phyloP scores from a whole-genome alignment of 2,329 filamentous ascomycete genomes.

The Arthrobotrys conoides region DNA sequence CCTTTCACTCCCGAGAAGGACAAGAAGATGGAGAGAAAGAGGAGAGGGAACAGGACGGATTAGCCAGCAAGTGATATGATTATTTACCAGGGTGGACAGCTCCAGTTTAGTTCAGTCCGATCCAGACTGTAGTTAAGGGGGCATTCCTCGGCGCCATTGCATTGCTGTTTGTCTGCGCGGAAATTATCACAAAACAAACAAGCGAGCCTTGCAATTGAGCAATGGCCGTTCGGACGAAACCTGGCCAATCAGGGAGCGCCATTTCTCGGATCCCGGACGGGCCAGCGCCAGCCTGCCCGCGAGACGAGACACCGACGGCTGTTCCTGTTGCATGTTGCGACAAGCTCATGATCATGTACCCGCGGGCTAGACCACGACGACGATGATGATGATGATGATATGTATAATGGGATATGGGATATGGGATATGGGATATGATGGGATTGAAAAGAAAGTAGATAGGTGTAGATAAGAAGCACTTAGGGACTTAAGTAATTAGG shows the following conservation, averaged over 20 bases:
- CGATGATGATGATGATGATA: too few relatives aligned
- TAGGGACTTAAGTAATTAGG: too few relatives aligned
- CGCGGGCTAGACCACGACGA: not conserved
- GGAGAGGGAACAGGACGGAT: conserved; percentile 13
- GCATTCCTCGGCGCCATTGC: conserved; percentile 28
- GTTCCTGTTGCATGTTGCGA: not conserved
- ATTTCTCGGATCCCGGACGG: not conserved
- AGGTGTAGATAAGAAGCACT: not conserved
- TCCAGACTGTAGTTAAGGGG: conserved; percentile 21
- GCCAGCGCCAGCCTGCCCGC: not conserved
- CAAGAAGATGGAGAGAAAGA: conserved; percentile 28
- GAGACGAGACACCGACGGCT: not conserved
- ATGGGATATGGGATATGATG: not conserved
- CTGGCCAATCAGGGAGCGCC: conserved; percentile 25
- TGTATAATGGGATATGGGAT: not conserved
- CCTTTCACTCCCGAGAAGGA: conserved; percentile 20
- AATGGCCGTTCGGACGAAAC: conserved; percentile 3
- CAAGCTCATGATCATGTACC: too few relatives aligned
- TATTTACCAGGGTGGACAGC: conserved; percentile 28
- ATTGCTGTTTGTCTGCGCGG: conserved; percentile 23
- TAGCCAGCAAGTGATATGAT: conserved; percentile 16
- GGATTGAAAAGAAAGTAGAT: not conserved
- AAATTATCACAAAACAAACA: conserved; percentile 37
- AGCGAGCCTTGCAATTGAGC: conserved; percentile 16
- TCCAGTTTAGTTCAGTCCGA: not conserved